phyloP scores from a whole-genome alignment of 257 asterid genomes.

The Scutellaria minor region DNA sequence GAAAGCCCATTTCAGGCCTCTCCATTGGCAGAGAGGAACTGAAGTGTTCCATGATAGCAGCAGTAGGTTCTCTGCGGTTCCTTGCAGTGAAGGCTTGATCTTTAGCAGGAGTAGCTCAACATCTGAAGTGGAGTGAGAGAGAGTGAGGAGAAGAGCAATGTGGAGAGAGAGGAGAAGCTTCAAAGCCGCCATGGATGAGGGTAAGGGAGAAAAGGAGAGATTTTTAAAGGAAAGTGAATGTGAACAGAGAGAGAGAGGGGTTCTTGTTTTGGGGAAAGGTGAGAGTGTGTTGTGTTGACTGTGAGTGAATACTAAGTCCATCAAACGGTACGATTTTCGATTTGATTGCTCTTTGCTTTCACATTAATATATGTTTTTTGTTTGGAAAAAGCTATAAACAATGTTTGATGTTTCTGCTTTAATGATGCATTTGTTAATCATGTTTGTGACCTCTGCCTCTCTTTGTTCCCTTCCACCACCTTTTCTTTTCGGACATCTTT shows the following conservation, averaged over 20 bases:
- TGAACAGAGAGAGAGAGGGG: conserved; percentile 27
- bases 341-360: conserved; percentile 32
- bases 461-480: background rate
- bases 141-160: conserved; percentile 42
- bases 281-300: conserved; percentile 56
- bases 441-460: conserved; percentile 29
- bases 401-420: conserved; percentile 24
- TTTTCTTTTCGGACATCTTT: background rate
- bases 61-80: conserved; percentile 66
- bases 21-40: conserved; percentile 89
- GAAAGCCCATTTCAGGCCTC: conserved; percentile 87
- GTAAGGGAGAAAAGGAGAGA: conserved; percentile 1
- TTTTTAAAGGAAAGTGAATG: background rate
- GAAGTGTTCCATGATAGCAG: conserved; percentile 83
- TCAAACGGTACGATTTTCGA: conserved; percentile 30
- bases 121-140: conserved; percentile 60
- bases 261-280: conserved; percentile 63
- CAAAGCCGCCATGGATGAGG: conserved; percentile 65
- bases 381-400: conserved; percentile 11
- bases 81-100: conserved; percentile 79
- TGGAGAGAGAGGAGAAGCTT: conserved; percentile 42
- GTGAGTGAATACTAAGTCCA: conserved; percentile 28
- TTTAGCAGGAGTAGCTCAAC: conserved; percentile 69
- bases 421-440: conserved; percentile 39
- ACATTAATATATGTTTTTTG: conserved; percentile 5